Evolutionary conservation across 2,329 filamentous ascomycete species (phyloP).

Genomic region (Paecilomyces sp.): DNA sequence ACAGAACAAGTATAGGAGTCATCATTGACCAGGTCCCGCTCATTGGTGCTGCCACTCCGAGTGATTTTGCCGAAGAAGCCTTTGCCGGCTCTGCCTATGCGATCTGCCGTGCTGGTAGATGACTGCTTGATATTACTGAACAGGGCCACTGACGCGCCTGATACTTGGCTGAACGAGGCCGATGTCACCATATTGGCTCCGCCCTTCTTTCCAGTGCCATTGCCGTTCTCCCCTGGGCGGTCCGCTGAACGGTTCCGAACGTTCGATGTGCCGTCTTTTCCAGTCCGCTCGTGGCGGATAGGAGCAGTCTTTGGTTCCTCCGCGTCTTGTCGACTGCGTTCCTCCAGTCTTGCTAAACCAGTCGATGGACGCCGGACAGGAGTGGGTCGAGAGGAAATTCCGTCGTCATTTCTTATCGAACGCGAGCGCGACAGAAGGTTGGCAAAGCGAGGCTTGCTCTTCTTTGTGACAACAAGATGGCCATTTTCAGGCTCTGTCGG

Average conservation of each 20-base stretch:
- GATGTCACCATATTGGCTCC: conserved; percentile 35
- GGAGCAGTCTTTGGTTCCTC: conserved; percentile 56
- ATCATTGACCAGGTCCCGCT: conserved; percentile 63
- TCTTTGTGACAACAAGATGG: conserved; percentile 24
- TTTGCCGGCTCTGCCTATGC: conserved; percentile 65
- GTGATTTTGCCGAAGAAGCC: conserved; percentile 73
- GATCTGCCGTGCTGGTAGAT: conserved; percentile 66
- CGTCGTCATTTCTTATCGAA: conserved; percentile 38
- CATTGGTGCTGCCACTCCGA: conserved; percentile 61
- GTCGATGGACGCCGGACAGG: conserved; percentile 31
- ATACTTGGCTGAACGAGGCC: conserved; percentile 40
- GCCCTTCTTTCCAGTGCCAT: conserved; percentile 26
- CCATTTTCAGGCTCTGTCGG: conserved; percentile 19
- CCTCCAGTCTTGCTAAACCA: conserved; percentile 23
- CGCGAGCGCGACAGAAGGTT: conserved; percentile 38
- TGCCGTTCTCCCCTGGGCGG: conserved; percentile 37
- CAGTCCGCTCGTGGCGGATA: conserved; percentile 58
- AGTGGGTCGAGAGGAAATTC: conserved; percentile 20
- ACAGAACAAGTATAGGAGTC: conserved; percentile 79
- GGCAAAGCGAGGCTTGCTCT: conserved; percentile 38
- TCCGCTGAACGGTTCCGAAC: conserved; percentile 68
- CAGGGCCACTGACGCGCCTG: conserved; percentile 54
- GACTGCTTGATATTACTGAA: conserved; percentile 68
- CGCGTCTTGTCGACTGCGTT: conserved; percentile 11
- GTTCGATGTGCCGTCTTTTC: conserved; percentile 57